phyloP scores from a whole-genome alignment of 805 yeast genomes.

The Blastobotrys muscicola region DNA sequence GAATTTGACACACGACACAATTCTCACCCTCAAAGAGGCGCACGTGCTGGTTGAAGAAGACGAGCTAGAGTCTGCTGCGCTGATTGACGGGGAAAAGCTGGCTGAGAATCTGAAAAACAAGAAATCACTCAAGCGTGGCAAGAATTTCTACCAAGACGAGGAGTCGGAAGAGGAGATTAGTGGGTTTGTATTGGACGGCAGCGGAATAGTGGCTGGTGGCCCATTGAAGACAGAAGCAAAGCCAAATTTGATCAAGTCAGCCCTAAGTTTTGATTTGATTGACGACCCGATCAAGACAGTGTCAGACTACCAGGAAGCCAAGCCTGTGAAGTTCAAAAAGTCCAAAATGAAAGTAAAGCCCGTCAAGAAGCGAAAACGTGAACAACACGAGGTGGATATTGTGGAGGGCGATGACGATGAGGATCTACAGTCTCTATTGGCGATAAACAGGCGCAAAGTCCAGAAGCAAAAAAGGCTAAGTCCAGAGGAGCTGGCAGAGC shows the following conservation, averaged over 20 bases:
- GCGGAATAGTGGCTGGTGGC: slow-evolving; percentile 26
- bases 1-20: slow-evolving; percentile 32
- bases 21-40: slow-evolving; percentile 50
- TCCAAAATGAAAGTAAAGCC: slow-evolving; percentile 31
- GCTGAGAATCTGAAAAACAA: slow-evolving; percentile 14
- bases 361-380: slow-evolving; percentile 31
- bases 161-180: slow-evolving; percentile 20
- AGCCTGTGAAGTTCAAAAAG: slow-evolving; percentile 34
- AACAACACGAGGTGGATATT: slow-evolving; percentile 19
- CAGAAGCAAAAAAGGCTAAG: slow-evolving; percentile 20
- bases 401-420: slow-evolving; percentile 26
- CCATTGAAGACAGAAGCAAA: slow-evolving; percentile 15
- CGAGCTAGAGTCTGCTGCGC: slow-evolving; percentile 35
- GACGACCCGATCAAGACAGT: slow-evolving; percentile 10
- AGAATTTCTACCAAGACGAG: slow-evolving; percentile 21
- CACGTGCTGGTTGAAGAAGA: slow-evolving; percentile 26
- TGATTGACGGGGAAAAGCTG: slow-evolving; percentile 27
- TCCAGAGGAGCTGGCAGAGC: slow-evolving; percentile 29
- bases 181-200: slow-evolving; percentile 25
- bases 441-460: slow-evolving; percentile 22
- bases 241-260: slow-evolving; percentile 12
- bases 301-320: slow-evolving; percentile 21
- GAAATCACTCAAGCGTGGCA: slow-evolving; percentile 16
- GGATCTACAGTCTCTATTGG: slow-evolving; percentile 28
- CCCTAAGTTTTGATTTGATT: neutral